Evolutionary conservation across 2,329 filamentous ascomycete genomes (phyloP), one percentile per base, ranked within the genome.

Genomic region (Kalmusia sp.): DNA sequence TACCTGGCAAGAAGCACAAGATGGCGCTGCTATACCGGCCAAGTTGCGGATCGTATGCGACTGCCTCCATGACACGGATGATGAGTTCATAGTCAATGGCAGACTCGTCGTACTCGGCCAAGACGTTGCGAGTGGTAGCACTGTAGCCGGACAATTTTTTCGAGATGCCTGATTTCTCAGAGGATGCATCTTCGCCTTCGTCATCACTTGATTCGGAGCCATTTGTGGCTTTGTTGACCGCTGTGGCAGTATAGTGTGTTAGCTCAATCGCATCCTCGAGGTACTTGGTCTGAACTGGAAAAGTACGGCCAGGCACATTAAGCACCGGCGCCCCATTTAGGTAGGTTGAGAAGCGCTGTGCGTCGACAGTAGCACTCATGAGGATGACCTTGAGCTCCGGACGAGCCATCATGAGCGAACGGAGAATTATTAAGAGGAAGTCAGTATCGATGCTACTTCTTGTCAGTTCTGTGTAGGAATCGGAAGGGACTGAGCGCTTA

Each of bases 361-460:
- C 92, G 72, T 99, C 92, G 6, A 99, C 92, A 0, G 95, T 99
- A 9, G 95, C 95, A 61, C 93, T 98, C 95, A 99, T 99, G 41
- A 99, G 83, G 31, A 99, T 84, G 17, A 99, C 89, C 75, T 96
- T 98, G 46, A 99, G 80, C 59, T 96, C 90, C 55, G 88, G 88
- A 49, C 93, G 84, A 61, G 85, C 84, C 25, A 84, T 73, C 77
- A 97, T 84, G 3, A 99, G 80, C 57, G 93, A 90, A 68, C 91
- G 91, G 45, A 99, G 82, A 1, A 98, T 90, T 62, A 99, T 95
- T 14, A 99, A 82, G 28, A 99, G 80, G 71, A 99, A 97, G 72
- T 99, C 95, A 51, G 93, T 96, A 70, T 99, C 95, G 63, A 99
- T 98, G 11, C 92, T 75, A 28, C 6, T 2, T 15, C 2, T 3